Percentiles rank a stretch among this genome's conserved stretches.
Conservation (phyloP, 495 filamentous ascomycete species). For the Parmelia sp. region DNA sequence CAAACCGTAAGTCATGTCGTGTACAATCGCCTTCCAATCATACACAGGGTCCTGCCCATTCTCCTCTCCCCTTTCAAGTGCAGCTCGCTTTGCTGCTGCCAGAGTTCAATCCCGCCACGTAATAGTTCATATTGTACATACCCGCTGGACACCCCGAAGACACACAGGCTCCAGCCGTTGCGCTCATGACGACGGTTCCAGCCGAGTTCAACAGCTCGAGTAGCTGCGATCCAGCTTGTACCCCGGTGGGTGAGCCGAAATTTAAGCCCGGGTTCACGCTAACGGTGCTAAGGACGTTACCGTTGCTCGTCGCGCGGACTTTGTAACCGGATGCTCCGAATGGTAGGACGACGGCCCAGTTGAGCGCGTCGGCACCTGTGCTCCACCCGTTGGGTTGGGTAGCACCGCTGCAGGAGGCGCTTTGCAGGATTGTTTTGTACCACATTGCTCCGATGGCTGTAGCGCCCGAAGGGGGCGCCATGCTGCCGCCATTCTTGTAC, state of each 20-base stretch:
- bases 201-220: conserved; percentile 20
- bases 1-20: too few species aligned
- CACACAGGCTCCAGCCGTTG: conserved; percentile 15
- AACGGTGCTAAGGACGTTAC: conserved; percentile 5
- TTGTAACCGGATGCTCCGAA: conserved; percentile 8
- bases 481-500: conserved; percentile 31
- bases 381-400: conserved; percentile 4
- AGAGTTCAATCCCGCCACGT: conserved; percentile 17
- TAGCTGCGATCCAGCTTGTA: conserved; percentile 19
- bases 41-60: background rate
- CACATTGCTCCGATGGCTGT: conserved; percentile 19
- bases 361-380: conserved; percentile 20
- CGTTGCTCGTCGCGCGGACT: conserved; percentile 17
- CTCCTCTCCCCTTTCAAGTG: background rate
- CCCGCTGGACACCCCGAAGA: conserved; percentile 7
- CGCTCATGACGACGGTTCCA: conserved; percentile 12
- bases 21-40: background rate
- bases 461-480: conserved; percentile 5
- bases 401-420: conserved; percentile 10
- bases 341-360: conserved; percentile 22
- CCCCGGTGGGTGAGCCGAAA: conserved; percentile 4
- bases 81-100: background rate
- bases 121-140: conserved; percentile 26
- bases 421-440: conserved; percentile 24
- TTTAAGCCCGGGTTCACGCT: conserved; percentile 18